Base-by-base conservation (phyloP, 108 stramenopile genomes). In the Mediolabrus comicus region DNA sequence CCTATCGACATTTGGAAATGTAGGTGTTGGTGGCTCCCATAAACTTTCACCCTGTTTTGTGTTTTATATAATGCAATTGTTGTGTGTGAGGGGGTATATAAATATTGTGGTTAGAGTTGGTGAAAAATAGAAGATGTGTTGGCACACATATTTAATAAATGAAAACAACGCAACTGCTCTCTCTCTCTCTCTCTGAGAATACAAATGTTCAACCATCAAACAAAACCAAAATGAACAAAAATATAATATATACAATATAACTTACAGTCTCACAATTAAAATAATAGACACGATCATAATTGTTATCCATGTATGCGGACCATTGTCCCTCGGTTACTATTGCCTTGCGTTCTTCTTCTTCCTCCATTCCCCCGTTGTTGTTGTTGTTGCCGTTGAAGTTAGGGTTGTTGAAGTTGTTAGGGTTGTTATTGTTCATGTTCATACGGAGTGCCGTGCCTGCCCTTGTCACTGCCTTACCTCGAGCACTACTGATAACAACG, bases 1-100 rank as follows among this genome's bases (percentile, higher is more conserved):
- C 1, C 9, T 22, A 49, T 9, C 46, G 22, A 56, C 61, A 24
- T 31, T 36, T 3, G 75, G 75, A 62, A 80, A 76, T 34, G 79
- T 71, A 19, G 31, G 38, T 14, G 74, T 72, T 27, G 79, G 79
- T 29, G 63, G 74, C 9, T 61, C 69, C 79, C 79, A 80, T 13
- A 51, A 1, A 38, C 74, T 80, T 33, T 80, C 79, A 0, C 79
- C 79, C 12, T 46, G 4, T 0, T 16, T n/a, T n/a, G n/a, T n/a
- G n/a, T n/a, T n/a, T 16, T 16, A 41, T 41, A 41, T 16, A 4
- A 41, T 41, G 0, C 3, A 33, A 33, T 33, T 6, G 7, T 33
- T 7, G 7, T 33, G 33, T 33, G 33, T 6, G 3, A 33, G 7
- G 7, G 33, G 7, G 36, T 38, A 10, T 4, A 46, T 46, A 3